These are phyloP conservation scores for Prunus fruticosa DNA, from an alignment of 306 rosid species.

Conservation along the genomic window DNA sequence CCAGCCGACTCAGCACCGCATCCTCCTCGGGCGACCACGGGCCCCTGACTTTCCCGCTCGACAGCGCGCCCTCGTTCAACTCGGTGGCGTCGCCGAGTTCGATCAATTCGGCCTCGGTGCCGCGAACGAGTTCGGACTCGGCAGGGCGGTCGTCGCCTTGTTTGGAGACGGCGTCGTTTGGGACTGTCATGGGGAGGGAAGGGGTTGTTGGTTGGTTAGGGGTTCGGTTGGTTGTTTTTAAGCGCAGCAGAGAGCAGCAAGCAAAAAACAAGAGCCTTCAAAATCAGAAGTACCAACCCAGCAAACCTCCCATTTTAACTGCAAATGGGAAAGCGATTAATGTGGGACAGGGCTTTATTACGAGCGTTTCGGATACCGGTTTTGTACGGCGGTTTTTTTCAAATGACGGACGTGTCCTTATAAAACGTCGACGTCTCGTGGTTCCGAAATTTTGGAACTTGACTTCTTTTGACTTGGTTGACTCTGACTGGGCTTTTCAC, in stretches of 20 bases:
- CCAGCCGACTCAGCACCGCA: slow-evolving; percentile 51
- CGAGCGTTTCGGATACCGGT: slow-evolving; percentile 11
- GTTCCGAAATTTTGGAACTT: no score
- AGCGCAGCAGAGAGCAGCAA: not conserved
- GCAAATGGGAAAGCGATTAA: slow-evolving; percentile 11
- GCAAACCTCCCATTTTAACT: slow-evolving; percentile 26
- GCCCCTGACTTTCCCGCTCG: slow-evolving; percentile 51
- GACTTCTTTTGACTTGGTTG: not conserved
- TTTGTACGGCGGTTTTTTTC: not conserved
- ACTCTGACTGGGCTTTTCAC: not conserved
- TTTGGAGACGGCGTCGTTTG: slow-evolving; percentile 15
- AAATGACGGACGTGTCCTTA: slow-evolving; percentile 17
- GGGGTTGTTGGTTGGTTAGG: slow-evolving; percentile 3
- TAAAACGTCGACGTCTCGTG: not conserved
- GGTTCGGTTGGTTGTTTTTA: not conserved
- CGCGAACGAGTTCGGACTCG: slow-evolving; percentile 9
- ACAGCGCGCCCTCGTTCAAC: not conserved
- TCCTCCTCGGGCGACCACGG: slow-evolving; percentile 76
- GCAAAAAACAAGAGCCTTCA: no score
- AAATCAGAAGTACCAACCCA: not conserved
- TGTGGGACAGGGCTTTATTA: not conserved
- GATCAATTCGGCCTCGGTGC: slow-evolving; percentile 8
- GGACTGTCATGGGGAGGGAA: slow-evolving; percentile 11
- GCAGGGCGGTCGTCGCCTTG: slow-evolving; percentile 13
- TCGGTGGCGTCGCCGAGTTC: not conserved